phyloP scores from a whole-genome alignment of 306 rosid species.

The Astragalus membranaceus region DNA sequence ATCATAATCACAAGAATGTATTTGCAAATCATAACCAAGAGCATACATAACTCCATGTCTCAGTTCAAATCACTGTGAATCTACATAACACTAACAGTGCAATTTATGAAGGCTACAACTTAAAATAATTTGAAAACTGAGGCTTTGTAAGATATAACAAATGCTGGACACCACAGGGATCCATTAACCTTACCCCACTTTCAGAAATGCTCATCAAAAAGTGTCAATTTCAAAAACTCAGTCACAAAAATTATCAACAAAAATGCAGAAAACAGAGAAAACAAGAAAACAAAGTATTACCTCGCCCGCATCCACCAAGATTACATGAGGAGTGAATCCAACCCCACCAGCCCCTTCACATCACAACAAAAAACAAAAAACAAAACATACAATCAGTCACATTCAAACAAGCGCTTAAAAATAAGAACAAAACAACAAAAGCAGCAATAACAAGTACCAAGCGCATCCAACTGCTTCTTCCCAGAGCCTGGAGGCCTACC shows the following conservation, averaged over 20 bases:
- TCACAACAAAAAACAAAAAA: not conserved
- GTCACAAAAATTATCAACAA: not conserved
- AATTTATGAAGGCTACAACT: not conserved
- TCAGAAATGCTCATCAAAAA: not conserved
- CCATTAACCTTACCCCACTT: too few relatives aligned
- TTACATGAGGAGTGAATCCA: conserved; percentile 87
- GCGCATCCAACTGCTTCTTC: conserved; percentile 74
- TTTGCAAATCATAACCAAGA: not conserved
- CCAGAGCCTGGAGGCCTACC: conserved; percentile 93
- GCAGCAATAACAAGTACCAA: conserved; percentile 38
- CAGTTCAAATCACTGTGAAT: conserved; percentile 6
- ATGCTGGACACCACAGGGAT: too few relatives aligned
- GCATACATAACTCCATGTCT: conserved; percentile 3
- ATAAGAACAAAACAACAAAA: not conserved
- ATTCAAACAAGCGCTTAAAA: not conserved
- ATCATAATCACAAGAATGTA: not conserved
- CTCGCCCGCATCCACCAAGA: conserved; percentile 78
- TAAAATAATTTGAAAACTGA: not conserved
- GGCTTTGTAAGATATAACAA: not conserved
- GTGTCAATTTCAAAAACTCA: not conserved
- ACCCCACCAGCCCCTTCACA: conserved; percentile 64
- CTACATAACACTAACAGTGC: not conserved
- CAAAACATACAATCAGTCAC: conserved; percentile 12
- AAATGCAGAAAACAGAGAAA: not conserved
- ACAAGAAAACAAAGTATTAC: conserved; percentile 21